Evolutionary conservation across 2,329 filamentous ascomycete species (phyloP).

Genomic region (Fusarium sp.): DNA sequence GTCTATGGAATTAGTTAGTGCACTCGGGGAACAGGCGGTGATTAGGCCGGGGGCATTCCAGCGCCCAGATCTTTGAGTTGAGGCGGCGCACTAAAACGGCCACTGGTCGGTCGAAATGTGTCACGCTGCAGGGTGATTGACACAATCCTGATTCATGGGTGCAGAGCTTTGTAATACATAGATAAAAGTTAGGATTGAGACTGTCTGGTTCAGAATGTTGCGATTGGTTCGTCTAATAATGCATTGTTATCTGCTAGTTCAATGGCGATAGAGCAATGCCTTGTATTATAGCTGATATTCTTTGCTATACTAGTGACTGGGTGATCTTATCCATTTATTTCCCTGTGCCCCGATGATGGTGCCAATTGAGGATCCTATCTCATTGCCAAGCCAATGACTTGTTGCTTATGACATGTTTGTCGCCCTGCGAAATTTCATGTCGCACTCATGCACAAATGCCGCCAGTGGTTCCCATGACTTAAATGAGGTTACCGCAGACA

Average conservation of each 20-base stretch:
- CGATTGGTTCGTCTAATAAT: not conserved
- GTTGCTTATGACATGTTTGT: accelerated
- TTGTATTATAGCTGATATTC: not conserved
- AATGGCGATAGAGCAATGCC: not conserved
- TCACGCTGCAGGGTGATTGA: not conserved
- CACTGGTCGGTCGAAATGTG: not conserved
- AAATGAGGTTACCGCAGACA: not conserved
- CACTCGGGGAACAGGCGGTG: not conserved
- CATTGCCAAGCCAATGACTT: not conserved
- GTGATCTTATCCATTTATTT: not conserved
- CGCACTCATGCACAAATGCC: not conserved
- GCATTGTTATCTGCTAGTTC: not conserved
- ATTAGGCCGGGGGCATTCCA: not conserved
- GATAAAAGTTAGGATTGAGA: not conserved
- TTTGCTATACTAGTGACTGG: not conserved
- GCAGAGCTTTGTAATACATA: not conserved
- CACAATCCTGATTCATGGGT: not conserved
- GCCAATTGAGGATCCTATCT: too few species aligned
- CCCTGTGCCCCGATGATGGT: not conserved
- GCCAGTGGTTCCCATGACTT: accelerated
- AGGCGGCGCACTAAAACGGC: not conserved
- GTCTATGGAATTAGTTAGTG: not conserved
- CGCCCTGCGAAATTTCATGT: not conserved
- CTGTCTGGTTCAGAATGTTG: not conserved
- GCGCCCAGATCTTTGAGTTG: not conserved